Evolutionary conservation across 257 asterid genomes (phyloP), one percentile per base, ranked within the genome.

Genomic region (Jacaranda mimosifolia): DNA sequence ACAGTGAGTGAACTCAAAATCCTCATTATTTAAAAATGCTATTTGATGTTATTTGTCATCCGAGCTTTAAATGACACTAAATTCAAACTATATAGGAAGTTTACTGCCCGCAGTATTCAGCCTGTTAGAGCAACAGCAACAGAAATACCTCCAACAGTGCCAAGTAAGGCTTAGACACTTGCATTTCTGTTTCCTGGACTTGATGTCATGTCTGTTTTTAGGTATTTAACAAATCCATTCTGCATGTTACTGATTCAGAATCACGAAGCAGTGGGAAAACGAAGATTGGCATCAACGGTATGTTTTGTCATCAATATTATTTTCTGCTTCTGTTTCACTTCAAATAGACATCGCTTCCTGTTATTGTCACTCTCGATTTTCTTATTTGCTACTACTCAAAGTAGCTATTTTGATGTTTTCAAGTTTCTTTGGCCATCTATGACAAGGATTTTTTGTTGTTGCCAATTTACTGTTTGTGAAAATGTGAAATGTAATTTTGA

Each of bases 251-350:
- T 66, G 68, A 49, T 65, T 74, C 86, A 94, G 99, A 88, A 87
- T 86, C 98, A 68, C 76, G 73, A 39, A 86, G 87, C 75, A 69
- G 87, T 59, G 90, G 86, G 77, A 94, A 85, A 68, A 92, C 95
- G 45, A 94, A 73, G 86, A 78, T 92, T 62, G 99, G 99, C 74
- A 94, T 94, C 83, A 94, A 94, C 52, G 99, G 99, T 94, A 87
- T 63, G 93, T 51, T 77, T 56, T 3, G 45, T 49, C 15, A 45
- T 59, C 42, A 4, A n/a, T 32, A 35, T 70, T 26, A 17, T 32
- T 51, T 58, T 74, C 77, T 75, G 39, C 46, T 64, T 60, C 60
- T 53, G n/a, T 45, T 58, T 53, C 58, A 63, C 38, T 72, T 26
- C 32, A 35, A 13, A 32, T 68, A 49, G 51, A 12, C 64, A 58